Evolutionary conservation across 176 grass and related monocot species (phyloP), one percentile per base, ranked within the genome.

Genomic region (Puccinellia tenuiflora): DNA sequence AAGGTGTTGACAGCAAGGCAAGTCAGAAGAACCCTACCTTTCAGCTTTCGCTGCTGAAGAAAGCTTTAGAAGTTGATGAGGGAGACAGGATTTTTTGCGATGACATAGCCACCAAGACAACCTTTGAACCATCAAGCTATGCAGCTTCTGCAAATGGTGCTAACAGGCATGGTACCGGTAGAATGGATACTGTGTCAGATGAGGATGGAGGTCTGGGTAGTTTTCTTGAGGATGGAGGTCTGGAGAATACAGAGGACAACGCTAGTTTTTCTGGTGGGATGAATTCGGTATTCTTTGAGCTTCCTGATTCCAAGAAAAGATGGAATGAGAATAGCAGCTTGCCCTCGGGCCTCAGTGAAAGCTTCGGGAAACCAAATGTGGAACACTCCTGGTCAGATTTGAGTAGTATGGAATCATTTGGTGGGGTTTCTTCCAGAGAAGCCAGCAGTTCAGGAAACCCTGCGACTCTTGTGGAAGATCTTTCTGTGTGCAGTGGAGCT

Each of bases 21-120:
- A 40, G 30, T 25, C 61, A 71, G 38, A 17, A 75, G 33, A 79
- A 51, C 17, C 68, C 61, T 62, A 74, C 82, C 47, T 83, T 40
- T 78, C 79, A 70, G 24, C 16, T 64, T 51, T 70, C 82, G 15
- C 79, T 83, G n/a, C 31, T 81, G 77, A 80, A 90, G 70, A 76
- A 51, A 75, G 83, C 68, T 70, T 84, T 83, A 66, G 75, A 88
- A 13, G 29, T 55, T 73, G 75, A 62, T 55, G 75, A 7, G 34
- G 40, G 74, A 8, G 68, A 70, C 18, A 37, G 14, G 33, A 60
- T 5, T 1, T 1, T 31, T 61, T 31, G 73, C 60, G 29, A 42
- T 39, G 74, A 57, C 30, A 24, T 72, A 70, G 34, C 37, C 68
- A 60, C 51, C 6, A 61, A 51, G 3, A 15, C 52, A 71, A 26